Base-by-base conservation (phyloP, 1,284 basidiomycete genomes). In the Marasmius sp. region DNA sequence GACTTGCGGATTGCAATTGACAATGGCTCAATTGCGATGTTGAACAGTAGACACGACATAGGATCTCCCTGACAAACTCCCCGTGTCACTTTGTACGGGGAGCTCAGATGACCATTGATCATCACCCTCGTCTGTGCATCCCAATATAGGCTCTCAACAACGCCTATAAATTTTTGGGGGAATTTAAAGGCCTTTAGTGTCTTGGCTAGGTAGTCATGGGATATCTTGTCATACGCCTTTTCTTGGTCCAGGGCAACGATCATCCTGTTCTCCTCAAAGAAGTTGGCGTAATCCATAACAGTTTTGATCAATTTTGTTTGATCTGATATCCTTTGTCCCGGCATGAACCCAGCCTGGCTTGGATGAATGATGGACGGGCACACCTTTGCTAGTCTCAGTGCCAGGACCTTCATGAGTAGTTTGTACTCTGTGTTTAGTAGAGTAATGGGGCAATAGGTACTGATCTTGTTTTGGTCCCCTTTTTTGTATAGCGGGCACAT, bases 11-110 rank as follows among this genome's bases (percentile, higher is more conserved):
- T 52, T 27, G 56, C 52, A 12, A 36, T 47, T 1, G 72, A 65
- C 7, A 74, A 58, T 1, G 69, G 69, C 59, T 72, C 71, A 4
- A 73, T 71, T 1, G 69, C 69, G 2, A 72, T 16, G 51, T 75
- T 52, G 10, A 76, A 77, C 0, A 77, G 67, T 0, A 77, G 65
- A 59, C 74, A 76, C 0, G 75, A 76, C 0, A 74, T 51, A 0
- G 68, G 72, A 61, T 74, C 68, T 0, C 69, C 71, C 51, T 75
- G 72, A 3, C 69, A 0, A 0, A 75, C 71, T 0, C 74, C 74
- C 33, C 71, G 6, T 0, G 54, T 65, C 0, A 74, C 60, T 0
- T 4, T 12, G 64, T 64, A 75, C 0, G 9, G 49, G 5, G 49
- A 22, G 16, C 69, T 68, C 0, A 20, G 1, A 0, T 49, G 45